These are phyloP conservation scores for Boletus rubescentipes DNA, from an alignment of 768 basidiomycete species.

Conservation along the genomic window DNA sequence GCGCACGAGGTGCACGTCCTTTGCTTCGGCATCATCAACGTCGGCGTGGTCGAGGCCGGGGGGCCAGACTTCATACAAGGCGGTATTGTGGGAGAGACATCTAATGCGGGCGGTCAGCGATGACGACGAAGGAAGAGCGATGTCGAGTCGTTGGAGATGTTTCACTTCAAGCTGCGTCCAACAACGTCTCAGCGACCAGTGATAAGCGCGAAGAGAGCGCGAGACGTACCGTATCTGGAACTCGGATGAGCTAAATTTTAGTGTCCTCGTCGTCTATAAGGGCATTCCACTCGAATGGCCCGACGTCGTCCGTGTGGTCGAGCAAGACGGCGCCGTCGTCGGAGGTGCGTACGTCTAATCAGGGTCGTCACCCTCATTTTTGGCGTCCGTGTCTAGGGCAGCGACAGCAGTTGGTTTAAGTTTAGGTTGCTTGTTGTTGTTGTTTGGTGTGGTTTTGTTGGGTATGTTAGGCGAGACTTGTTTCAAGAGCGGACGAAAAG, in stretches of 20 bases:
- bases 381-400: conserved; percentile 25
- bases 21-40: too few relatives aligned
- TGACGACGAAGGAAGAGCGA: conserved; percentile 45
- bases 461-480: background rate
- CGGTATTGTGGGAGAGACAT: too few relatives aligned
- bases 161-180: conserved; percentile 56
- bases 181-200: background rate
- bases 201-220: background rate
- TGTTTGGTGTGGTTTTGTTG: conserved; percentile 1
- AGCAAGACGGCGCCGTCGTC: conserved; percentile 45
- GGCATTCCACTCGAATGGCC: conserved; percentile 68
- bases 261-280: conserved; percentile 54
- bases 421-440: conserved; percentile 1
- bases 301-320: conserved; percentile 43
- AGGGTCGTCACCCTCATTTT: conserved; percentile 54
- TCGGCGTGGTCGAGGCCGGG: too few relatives aligned
- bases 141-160: conserved; percentile 51
- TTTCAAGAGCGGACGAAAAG: conserved; percentile 24
- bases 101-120: too few relatives aligned
- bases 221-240: conserved; percentile 55
- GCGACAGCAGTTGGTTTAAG: background rate
- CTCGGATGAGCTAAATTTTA: conserved; percentile 71
- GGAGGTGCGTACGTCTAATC: conserved; percentile 65
- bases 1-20: too few relatives aligned
- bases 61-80: too few relatives aligned